Evolutionary conservation across 1,284 basidiomycete species (phyloP).

Genomic region (Malassezia brasiliensis): DNA sequence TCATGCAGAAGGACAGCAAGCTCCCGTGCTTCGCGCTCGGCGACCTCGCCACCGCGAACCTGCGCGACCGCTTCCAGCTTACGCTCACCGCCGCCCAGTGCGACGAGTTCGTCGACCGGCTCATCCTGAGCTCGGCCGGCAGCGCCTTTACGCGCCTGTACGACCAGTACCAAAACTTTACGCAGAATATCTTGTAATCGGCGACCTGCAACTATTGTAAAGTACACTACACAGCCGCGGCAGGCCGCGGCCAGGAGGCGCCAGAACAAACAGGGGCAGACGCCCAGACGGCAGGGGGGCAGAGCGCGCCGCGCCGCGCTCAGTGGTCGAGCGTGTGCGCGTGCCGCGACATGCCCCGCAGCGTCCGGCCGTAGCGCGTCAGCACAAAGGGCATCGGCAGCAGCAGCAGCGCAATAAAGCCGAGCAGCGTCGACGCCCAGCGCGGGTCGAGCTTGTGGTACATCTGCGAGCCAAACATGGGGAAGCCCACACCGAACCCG

Average conservation of each 20-base stretch:
- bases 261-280: too few species aligned
- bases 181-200: constrained; percentile 29
- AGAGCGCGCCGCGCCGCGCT: too few species aligned
- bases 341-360: constrained; percentile 51
- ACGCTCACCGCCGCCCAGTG: constrained; percentile 75
- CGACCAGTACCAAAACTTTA: constrained; percentile 43
- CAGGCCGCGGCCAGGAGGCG: too few species aligned
- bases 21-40: constrained; percentile 87
- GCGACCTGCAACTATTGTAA: not conserved
- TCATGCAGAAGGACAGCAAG: constrained; percentile 82
- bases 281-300: too few species aligned
- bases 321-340: constrained; percentile 21
- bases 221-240: too few species aligned
- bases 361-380: constrained; percentile 51
- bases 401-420: constrained; percentile 60
- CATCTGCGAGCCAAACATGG: constrained; percentile 53
- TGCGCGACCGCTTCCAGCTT: constrained; percentile 89
- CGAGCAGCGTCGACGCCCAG: constrained; percentile 66
- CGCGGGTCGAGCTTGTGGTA: constrained; percentile 58
- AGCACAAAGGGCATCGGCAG: constrained; percentile 58
- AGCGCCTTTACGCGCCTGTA: constrained; percentile 46
- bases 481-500: constrained; percentile 55
- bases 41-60: constrained; percentile 71
- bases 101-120: constrained; percentile 63
- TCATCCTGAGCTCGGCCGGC: constrained; percentile 37